Conservation (phyloP, 1,139 yeast species). For the Saccharomyces hybrid region DNA sequence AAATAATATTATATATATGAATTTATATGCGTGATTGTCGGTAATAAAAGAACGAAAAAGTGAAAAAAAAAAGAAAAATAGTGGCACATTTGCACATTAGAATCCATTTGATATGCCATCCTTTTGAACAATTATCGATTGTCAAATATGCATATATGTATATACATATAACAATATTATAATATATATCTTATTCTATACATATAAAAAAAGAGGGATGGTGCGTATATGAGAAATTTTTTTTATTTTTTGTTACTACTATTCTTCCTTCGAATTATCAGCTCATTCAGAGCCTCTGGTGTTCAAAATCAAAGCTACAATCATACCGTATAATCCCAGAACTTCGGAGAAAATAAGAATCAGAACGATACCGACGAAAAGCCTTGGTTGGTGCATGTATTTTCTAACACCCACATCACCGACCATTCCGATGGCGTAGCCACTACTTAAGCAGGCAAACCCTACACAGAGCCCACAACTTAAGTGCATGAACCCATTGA, state of each 20-base stretch:
- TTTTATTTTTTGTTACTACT: background rate
- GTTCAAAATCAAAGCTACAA: slow-evolving; percentile 82
- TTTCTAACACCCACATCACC: slow-evolving; percentile 99
- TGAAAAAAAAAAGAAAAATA: background rate
- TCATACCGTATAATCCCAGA: slow-evolving; percentile 91
- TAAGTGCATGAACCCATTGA: slow-evolving; percentile 94
- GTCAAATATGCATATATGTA: no score
- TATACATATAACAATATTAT: slow-evolving; percentile 1
- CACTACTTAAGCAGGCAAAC: slow-evolving; percentile 93
- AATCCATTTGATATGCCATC: background rate
- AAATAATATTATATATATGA: slow-evolving; percentile 4
- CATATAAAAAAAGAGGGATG: background rate
- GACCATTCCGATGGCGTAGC: slow-evolving; percentile 97
- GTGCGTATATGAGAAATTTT: background rate
- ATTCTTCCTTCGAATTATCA: background rate
- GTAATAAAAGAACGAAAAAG: background rate
- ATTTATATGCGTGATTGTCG: slow-evolving; percentile 3
- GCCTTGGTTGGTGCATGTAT: slow-evolving; percentile 91
- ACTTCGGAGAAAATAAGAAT: slow-evolving; percentile 98
- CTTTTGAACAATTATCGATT: background rate
- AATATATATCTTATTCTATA: background rate
- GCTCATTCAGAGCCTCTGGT: slow-evolving; percentile 65
- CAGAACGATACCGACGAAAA: slow-evolving; percentile 87
- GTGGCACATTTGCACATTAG: background rate
- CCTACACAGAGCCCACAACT: slow-evolving; percentile 96